Evolutionary conservation across 768 basidiomycete genomes (phyloP), one percentile per base, ranked within the genome.

Genomic region (Boletus fagicola): DNA sequence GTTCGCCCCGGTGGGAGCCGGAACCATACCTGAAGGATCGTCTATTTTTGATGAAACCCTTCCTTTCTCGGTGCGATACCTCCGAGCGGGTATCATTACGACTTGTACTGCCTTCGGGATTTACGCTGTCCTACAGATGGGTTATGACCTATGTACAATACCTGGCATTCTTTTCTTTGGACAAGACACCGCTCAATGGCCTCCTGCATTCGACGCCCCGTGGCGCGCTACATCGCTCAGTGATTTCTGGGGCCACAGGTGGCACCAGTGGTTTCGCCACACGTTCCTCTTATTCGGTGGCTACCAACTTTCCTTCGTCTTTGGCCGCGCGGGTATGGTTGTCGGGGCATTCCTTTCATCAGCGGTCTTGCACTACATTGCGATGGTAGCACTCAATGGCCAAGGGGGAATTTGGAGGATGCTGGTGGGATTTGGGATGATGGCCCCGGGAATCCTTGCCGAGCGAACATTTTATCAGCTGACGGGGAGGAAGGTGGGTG

Each of bases 291-390:
- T 49, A 45, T 28, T 73, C 7, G 78, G 76, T 13, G 65, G 65
- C 3, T 54, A 53, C 13, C 73, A 72, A 2, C 48, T 70, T 20
- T 67, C 65, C 22, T 57, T 68, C 31, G 40, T 84, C 12, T 62
- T 80, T 18, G 85, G 86, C 3, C 77, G 78, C 11, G 52, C 65
- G 0, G 84, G 81, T 2, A 73, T 69, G 1, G 70, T 87, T 2
- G 40, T 88, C 2, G 84, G 85, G 10, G 77, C 78, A 6, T 88
- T 88, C 65, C 57, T 81, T 1, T 65, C 79, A 5, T 88, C 87
- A 0, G 85, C 76, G 2, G 36, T 84, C 10, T 65, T 86, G 13
- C 88, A 89, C 58, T 74, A 82, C 53, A 45, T 79, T 6, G 77
- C 78, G 6, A 45, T 82, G 48, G 81, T 80, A 76, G 77, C 79